Percentiles rank a stretch among this genome's conserved stretches.
Evolutionary conservation across 805 yeast genomes (phyloP).

Genomic region (Teunomyces cretensis): DNA sequence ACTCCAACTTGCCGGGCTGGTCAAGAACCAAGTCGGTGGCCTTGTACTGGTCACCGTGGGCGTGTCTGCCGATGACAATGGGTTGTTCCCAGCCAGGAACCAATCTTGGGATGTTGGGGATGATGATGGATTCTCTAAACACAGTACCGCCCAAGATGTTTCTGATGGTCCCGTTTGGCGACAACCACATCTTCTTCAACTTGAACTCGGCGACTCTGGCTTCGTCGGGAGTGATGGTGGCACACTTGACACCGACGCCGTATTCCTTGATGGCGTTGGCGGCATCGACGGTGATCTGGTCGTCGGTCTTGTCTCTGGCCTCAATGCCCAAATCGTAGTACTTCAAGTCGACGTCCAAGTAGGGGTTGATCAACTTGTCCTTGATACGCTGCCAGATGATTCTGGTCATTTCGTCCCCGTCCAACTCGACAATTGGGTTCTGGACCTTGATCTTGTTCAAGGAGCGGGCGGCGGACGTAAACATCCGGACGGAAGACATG

Average conservation of each 20-base stretch:
- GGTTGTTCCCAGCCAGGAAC: constrained; percentile 94
- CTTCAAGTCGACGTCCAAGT: constrained; percentile 80
- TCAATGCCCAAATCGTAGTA: constrained; percentile 90
- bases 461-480: constrained; percentile 3
- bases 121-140: constrained; percentile 94
- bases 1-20: constrained; percentile 73
- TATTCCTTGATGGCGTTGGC: constrained; percentile 86
- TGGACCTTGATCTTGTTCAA: constrained; percentile 66
- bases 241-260: constrained; percentile 95
- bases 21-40: constrained; percentile 85
- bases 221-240: constrained; percentile 98
- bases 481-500: constrained; percentile 2
- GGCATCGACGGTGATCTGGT: constrained; percentile 83
- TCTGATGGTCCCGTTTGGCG: constrained; percentile 96
- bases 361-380: constrained; percentile 82
- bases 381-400: constrained; percentile 92
- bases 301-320: constrained; percentile 84
- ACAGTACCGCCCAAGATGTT: constrained; percentile 95
- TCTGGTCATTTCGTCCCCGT: constrained; percentile 97
- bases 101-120: constrained; percentile 82
- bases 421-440: constrained; percentile 94
- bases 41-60: constrained; percentile 95
- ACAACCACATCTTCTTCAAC: constrained; percentile 94
- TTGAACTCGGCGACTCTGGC: constrained; percentile 89
- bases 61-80: constrained; percentile 95